Base-by-base conservation (phyloP, 441 rosid species). In the Erodium texanum region DNA sequence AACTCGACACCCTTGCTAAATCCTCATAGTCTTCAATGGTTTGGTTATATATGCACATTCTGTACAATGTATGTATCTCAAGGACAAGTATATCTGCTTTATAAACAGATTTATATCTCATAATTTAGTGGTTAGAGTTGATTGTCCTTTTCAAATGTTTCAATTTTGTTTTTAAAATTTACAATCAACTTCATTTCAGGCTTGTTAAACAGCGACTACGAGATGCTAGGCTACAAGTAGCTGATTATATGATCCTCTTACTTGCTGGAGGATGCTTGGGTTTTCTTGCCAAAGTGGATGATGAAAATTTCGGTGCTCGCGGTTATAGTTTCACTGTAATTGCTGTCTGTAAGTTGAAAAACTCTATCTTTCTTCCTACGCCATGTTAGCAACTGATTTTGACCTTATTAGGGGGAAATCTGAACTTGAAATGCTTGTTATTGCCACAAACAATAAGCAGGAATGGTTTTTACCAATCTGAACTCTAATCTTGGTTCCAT, bases 191-290 rank as follows among this genome's bases (percentile, higher is more conserved):
- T 71, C 29, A 24, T 71, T 50, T 75, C 88, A 94, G 99, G 87
- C 78, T 86, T 62, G 81, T 87, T 64, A 92, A 94, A 84, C 99
- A 94, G 80, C 73, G 96, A 71, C 83, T 94, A 62, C 83, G 99
- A 70, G 99, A 94, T 73, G 89, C 96, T 29, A 86, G 86, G 70
- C 74, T 89, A 65, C 83, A 87, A 74, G 96, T 85, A 56, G 89
- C 92, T 64, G 99, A 94, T 79, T 94, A 77, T 80, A 82, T 89
- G 32, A 94, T 94, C 64, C 78, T 94, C 66, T 79, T 92, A 70
- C 89, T 92, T 27, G 97, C 96, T 36, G 99, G 99, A 68, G 85
- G 88, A 76, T 92, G 97, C 86, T 85, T 92, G 81, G 99, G 98
- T 71, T 88, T 96, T 2, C 88, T 94, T 61, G 96, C 96, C 62